Evolutionary conservation across 164 flowering plant genomes (phyloP).

Genomic region (Kingdonia uniflora): DNA sequence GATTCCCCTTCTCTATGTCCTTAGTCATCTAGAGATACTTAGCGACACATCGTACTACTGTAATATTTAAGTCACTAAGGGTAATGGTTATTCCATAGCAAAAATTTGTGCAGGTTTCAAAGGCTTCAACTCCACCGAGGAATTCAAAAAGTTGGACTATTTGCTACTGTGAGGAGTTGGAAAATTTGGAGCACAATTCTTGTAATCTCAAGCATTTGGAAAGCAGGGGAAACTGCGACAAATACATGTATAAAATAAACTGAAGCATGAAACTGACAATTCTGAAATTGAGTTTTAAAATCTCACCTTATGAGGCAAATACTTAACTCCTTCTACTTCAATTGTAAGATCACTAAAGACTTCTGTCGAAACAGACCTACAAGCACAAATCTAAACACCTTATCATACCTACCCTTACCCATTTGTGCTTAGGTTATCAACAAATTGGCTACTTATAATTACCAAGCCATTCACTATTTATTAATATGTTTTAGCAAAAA

Average conservation of each 20-base stretch:
- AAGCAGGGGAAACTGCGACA: constrained; percentile 76
- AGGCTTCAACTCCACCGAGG: constrained; percentile 84
- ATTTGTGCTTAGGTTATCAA: too few relatives aligned
- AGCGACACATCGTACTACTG: constrained; percentile 73
- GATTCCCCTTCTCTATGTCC: constrained; percentile 85
- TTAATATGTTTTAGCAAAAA: too few relatives aligned
- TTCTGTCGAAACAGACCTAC: constrained; percentile 79
- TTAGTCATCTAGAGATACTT: constrained; percentile 93
- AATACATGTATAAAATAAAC: background rate
- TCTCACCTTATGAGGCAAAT: constrained; percentile 88
- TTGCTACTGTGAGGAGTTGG: constrained; percentile 42
- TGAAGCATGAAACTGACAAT: background rate
- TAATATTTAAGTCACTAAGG: constrained; percentile 76
- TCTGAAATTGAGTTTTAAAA: background rate
- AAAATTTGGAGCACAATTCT: constrained; percentile 46
- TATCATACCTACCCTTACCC: too few relatives aligned
- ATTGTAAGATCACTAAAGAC: constrained; percentile 83
- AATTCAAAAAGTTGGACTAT: constrained; percentile 67
- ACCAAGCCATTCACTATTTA: too few relatives aligned
- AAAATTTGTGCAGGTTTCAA: constrained; percentile 90
- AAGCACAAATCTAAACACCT: background rate
- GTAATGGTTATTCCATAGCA: constrained; percentile 95
- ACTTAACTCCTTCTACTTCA: constrained; percentile 70
- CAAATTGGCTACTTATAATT: too few relatives aligned
- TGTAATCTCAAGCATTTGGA: constrained; percentile 75